Percentiles rank a stretch among this genome's conserved stretches.
These are phyloP conservation scores for Saccharum officinarum DNA, from an alignment of 176 grass and related monocot species.

Conservation along the genomic window DNA sequence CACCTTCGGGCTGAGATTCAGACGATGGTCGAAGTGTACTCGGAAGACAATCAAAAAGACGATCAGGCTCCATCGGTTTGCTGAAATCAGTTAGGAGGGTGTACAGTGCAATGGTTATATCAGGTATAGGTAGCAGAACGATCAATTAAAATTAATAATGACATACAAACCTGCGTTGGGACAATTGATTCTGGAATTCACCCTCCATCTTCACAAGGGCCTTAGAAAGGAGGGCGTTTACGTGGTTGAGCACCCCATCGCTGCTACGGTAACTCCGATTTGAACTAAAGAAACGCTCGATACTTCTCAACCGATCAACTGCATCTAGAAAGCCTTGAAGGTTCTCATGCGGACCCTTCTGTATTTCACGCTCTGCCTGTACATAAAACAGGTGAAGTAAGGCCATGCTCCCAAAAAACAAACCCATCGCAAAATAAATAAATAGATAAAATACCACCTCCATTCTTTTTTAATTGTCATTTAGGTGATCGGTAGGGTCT, in stretches of 20 bases:
- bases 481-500: neutral
- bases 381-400: conserved; percentile 1
- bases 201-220: conserved; percentile 79
- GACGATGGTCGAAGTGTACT: conserved; percentile 73
- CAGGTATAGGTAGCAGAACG: neutral
- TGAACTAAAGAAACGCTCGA: conserved; percentile 84
- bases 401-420: neutral
- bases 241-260: conserved; percentile 80
- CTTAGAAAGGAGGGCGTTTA: conserved; percentile 69
- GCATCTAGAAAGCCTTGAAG: conserved; percentile 83
- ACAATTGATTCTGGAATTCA: conserved; percentile 78
- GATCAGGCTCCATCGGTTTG: conserved; percentile 92
- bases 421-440: neutral
- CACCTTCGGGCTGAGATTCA: conserved; percentile 65
- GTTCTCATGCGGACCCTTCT: conserved; percentile 78
- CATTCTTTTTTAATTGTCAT: neutral
- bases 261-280: conserved; percentile 87
- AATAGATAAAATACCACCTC: neutral
- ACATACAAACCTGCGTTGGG: conserved; percentile 60
- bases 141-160: neutral
- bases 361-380: conserved; percentile 79
- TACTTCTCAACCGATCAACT: conserved; percentile 72
- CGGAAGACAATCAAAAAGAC: conserved; percentile 89
- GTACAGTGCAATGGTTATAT: conserved; percentile 13
- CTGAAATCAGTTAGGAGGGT: conserved; percentile 39